Conservation (phyloP, 1,284 basidiomycete species). For the Omphalotus olearius region DNA sequence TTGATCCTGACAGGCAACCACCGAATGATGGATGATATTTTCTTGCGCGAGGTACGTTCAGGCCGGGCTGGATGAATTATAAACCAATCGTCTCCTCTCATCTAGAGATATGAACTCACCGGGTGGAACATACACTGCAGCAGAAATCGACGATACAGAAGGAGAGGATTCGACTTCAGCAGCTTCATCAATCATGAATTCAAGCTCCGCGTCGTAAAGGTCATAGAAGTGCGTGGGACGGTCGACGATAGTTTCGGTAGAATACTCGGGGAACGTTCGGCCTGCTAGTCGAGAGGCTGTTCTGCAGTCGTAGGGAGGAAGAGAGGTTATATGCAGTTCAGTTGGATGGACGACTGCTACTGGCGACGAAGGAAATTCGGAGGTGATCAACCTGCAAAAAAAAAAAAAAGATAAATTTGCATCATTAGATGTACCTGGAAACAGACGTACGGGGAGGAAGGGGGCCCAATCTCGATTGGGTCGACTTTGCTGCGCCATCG, state of each 20-base stretch:
- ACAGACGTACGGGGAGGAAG: constrained; percentile 11
- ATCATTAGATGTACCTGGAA: background rate
- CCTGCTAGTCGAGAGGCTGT: background rate
- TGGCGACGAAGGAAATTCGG: constrained; percentile 12
- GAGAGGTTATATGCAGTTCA: constrained; percentile 9
- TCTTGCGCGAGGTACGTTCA: background rate
- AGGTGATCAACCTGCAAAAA: constrained; percentile 4
- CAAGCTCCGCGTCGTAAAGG: constrained; percentile 13
- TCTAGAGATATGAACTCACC: background rate
- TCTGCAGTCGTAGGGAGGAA: constrained; percentile 10
- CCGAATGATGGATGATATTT: constrained; percentile 7
- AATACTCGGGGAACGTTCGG: background rate
- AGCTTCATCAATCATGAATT: constrained; percentile 12
- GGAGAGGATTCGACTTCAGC: constrained; percentile 6
- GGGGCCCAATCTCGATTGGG: constrained; percentile 8
- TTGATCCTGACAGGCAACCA: constrained; percentile 14
- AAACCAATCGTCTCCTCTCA: background rate
- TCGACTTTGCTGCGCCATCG: constrained; percentile 9
- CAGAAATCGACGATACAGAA: constrained; percentile 3
- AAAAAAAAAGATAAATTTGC: background rate
- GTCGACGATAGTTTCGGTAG: constrained; percentile 2
- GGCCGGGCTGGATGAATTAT: background rate
- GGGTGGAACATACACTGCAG: constrained; percentile 12
- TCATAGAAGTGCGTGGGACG: constrained; percentile 11
- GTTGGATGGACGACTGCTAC: constrained; percentile 12